Conservation (phyloP, 1,284 basidiomycete species). For the Tylopilus orsonianus region DNA sequence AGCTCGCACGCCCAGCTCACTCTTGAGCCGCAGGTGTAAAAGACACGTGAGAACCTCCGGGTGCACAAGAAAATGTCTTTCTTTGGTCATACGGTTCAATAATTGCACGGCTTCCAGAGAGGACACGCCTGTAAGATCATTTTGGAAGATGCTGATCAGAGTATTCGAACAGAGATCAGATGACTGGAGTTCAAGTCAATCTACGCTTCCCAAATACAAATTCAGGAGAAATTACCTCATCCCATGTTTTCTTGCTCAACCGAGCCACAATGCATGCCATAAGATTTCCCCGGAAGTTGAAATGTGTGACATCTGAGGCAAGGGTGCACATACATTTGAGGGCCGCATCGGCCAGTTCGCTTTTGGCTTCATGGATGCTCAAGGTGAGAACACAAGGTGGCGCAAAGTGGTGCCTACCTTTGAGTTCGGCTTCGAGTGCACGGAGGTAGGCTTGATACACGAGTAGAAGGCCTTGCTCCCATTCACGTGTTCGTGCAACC, state of each 20-base stretch:
- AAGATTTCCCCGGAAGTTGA: slow-evolving; percentile 96
- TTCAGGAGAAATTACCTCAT: slow-evolving; percentile 56
- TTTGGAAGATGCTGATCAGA: slow-evolving; percentile 78
- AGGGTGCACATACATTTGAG: slow-evolving; percentile 89
- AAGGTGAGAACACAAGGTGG: slow-evolving; percentile 21
- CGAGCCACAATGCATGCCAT: slow-evolving; percentile 85
- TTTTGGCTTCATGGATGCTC: slow-evolving; percentile 54
- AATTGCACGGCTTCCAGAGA: slow-evolving; percentile 90
- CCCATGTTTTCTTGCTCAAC: slow-evolving; percentile 86
- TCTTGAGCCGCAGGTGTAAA: slow-evolving; percentile 83
- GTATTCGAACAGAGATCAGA: slow-evolving; percentile 83
- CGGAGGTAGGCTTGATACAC: slow-evolving; percentile 91
- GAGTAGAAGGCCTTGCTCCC: slow-evolving; percentile 92
- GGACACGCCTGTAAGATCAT: slow-evolving; percentile 76
- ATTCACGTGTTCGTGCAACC: slow-evolving; percentile 88
- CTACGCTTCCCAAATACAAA: slow-evolving; percentile 6
- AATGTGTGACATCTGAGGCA: slow-evolving; percentile 84
- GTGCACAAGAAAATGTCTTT: slow-evolving; percentile 87
- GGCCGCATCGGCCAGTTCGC: slow-evolving; percentile 69
- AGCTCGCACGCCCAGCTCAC: slow-evolving; percentile 78
- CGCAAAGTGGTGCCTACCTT: slow-evolving; percentile 54
- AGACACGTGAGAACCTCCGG: slow-evolving; percentile 88
- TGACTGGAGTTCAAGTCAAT: slow-evolving; percentile 43
- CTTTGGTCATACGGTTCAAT: slow-evolving; percentile 95
- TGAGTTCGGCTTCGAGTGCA: slow-evolving; percentile 81